Conservation (phyloP, 164 flowering plant genomes). For the Buxus sempervirens region DNA sequence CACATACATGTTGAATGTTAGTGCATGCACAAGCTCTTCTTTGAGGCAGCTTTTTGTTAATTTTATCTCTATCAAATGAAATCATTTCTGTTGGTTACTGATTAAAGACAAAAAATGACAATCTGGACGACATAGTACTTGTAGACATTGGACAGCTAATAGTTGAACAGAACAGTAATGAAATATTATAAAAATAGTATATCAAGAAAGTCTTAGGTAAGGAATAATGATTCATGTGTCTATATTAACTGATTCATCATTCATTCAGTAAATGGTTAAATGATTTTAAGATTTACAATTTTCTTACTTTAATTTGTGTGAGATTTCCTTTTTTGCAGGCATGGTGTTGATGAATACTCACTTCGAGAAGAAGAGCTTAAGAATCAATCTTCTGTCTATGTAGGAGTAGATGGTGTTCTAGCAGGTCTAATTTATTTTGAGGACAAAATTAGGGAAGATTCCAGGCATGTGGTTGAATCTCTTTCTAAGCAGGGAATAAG, state of each 20-base stretch:
- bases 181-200: too few species aligned
- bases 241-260: too few species aligned
- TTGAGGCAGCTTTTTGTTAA: too few species aligned
- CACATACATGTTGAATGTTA: too few species aligned
- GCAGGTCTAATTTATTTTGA: conserved; percentile 89
- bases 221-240: not conserved
- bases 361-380: conserved; percentile 50
- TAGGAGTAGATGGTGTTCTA: conserved; percentile 70
- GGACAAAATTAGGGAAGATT: conserved; percentile 95
- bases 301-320: not conserved
- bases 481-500: conserved; percentile 62
- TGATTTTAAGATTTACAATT: not conserved
- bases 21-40: too few species aligned
- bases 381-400: conserved; percentile 82
- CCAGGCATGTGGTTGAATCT: conserved; percentile 59
- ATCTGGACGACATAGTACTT: too few species aligned
- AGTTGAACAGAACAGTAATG: too few species aligned
- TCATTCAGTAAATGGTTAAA: not conserved
- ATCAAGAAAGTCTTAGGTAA: too few species aligned
- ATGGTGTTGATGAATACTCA: conserved; percentile 58
- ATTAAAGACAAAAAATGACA: too few species aligned
- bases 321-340: conserved; percentile 42
- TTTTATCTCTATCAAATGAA: too few species aligned
- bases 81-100: too few species aligned
- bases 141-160: too few species aligned